A percentile compares a stretch with the other conserved stretches of the same genome.
phyloP scores from a whole-genome alignment of 129 eudicot species.

The Chrysanthemum makinoi region DNA sequence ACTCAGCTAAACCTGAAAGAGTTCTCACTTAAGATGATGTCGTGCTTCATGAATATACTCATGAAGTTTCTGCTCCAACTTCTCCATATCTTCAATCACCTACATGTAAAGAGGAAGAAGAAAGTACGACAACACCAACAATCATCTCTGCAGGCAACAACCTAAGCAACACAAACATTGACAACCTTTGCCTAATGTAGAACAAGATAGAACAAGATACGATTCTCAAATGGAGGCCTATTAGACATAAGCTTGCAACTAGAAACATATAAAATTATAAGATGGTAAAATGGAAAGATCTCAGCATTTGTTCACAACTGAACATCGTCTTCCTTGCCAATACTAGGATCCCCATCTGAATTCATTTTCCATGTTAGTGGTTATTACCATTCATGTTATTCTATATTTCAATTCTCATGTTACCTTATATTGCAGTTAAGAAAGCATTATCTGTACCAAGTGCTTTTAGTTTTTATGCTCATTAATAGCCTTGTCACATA shows the following conservation, averaged over 20 bases:
- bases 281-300: conserved; percentile 4
- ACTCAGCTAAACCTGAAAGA: background rate
- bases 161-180: conserved; percentile 6
- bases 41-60: conserved; percentile 57
- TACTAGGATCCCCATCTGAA: background rate
- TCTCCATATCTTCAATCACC: conserved; percentile 95
- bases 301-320: conserved; percentile 1
- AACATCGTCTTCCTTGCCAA: background rate
- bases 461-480: background rate
- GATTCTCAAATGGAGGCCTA: background rate
- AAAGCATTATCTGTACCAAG: background rate
- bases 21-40: conserved; percentile 67
- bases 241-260: background rate
- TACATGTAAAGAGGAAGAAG: conserved; percentile 33
- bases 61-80: conserved; percentile 69
- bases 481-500: background rate
- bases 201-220: background rate
- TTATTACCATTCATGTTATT: conserved; percentile 1
- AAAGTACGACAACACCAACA: conserved; percentile 5
- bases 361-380: conserved; percentile 5
- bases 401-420: background rate
- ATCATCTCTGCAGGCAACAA: background rate
- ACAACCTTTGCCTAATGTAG: background rate
- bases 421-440: no score
- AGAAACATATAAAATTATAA: conserved; percentile 1